Conservation (phyloP, 805 yeast genomes). For the Yarrowia sp. region DNA sequence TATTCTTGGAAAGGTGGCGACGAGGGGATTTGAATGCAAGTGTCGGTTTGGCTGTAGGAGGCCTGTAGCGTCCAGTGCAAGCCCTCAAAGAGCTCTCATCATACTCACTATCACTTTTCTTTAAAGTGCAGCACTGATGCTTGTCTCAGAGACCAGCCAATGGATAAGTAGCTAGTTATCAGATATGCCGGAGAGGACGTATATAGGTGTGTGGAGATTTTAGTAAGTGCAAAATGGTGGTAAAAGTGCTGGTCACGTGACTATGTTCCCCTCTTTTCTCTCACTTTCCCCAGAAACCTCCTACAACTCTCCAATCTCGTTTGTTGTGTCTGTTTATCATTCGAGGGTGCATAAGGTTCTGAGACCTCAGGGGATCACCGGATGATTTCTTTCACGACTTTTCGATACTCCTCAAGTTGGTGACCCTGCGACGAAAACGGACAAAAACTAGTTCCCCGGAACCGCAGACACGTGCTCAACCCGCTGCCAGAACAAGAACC, state of each 20-base stretch:
- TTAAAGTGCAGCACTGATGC: not conserved
- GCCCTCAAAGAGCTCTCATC: not conserved
- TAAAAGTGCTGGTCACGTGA: too few relatives aligned
- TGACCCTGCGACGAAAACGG: too few relatives aligned
- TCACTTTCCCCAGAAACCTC: too few relatives aligned
- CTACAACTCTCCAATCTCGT: not conserved
- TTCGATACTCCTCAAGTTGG: too few relatives aligned
- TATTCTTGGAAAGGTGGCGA: not conserved
- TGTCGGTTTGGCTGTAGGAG: too few relatives aligned
- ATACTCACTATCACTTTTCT: not conserved
- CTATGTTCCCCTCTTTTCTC: too few relatives aligned
- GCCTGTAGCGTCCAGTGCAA: not conserved
- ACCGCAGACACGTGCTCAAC: not conserved
- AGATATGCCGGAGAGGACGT: not conserved
- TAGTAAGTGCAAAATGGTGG: too few relatives aligned
- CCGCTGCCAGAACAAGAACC: too few relatives aligned
- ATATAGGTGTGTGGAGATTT: too few relatives aligned
- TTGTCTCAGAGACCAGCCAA: constrained; percentile 5
- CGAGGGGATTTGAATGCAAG: not conserved
- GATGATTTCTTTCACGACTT: not conserved
- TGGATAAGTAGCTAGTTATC: constrained; percentile 24
- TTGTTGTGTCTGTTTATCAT: constrained; percentile 17
- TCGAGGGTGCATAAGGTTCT: constrained; percentile 12
- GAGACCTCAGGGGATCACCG: constrained; percentile 23
- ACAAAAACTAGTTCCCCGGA: not conserved